These are phyloP conservation scores for Collariella sp. DNA, from an alignment of 495 filamentous ascomycete species.

Conservation along the genomic window DNA sequence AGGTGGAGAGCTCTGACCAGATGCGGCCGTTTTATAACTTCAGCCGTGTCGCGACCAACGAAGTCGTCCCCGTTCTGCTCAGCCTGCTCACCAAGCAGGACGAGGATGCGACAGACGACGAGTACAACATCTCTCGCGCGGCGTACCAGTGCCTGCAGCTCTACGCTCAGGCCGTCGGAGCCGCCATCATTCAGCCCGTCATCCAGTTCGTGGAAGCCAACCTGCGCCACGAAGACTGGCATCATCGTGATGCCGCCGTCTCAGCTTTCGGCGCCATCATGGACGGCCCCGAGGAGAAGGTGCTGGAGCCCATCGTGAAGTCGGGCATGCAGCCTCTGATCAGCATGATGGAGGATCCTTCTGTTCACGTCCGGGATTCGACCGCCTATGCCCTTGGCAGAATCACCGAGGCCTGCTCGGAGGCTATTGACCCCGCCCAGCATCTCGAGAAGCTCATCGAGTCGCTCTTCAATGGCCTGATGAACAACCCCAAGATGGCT, in stretches of 20 bases:
- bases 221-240: constrained; percentile 86
- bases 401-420: constrained; percentile 83
- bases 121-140: constrained; percentile 92
- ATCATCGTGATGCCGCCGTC: constrained; percentile 84
- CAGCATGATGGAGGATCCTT: constrained; percentile 89
- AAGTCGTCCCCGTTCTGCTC: constrained; percentile 88
- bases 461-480: constrained; percentile 81
- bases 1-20: constrained; percentile 67
- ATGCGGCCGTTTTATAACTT: constrained; percentile 89
- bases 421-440: constrained; percentile 72
- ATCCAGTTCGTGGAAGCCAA: constrained; percentile 85
- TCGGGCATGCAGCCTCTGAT: constrained; percentile 85
- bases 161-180: constrained; percentile 82
- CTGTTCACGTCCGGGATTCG: constrained; percentile 89
- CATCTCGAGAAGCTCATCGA: constrained; percentile 77
- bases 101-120: constrained; percentile 90
- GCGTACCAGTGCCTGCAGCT: constrained; percentile 95
- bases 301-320: constrained; percentile 85
- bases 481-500: constrained; percentile 93
- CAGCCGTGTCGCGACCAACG: constrained; percentile 73
- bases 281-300: constrained; percentile 88
- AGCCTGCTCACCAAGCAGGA: constrained; percentile 90
- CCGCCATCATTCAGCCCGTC: constrained; percentile 70
- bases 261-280: constrained; percentile 98
- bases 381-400: constrained; percentile 92